Conservation (phyloP, 2,329 filamentous ascomycete genomes). For the Elsinoe fawcettii region DNA sequence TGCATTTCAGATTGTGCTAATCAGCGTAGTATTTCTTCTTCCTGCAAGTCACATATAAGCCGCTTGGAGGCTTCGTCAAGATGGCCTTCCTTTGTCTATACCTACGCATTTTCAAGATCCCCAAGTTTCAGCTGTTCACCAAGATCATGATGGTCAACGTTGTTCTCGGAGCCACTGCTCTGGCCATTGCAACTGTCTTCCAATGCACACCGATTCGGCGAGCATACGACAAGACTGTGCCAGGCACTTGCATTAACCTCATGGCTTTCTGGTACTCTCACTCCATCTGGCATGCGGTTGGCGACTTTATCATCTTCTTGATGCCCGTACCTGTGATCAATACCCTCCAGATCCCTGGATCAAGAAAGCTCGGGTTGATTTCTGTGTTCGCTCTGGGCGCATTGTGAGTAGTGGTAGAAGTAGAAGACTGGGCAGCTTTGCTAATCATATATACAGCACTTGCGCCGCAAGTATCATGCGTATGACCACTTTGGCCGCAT, state of each 20-base stretch:
- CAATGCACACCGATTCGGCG: slow-evolving; percentile 1
- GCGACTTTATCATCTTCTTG: slow-evolving; percentile 17
- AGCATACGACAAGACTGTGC: slow-evolving; percentile 9
- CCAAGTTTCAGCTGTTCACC: slow-evolving; percentile 2
- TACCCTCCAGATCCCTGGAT: slow-evolving; percentile 14
- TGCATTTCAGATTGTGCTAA: not conserved
- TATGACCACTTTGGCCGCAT: slow-evolving; percentile 16
- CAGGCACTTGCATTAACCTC: slow-evolving; percentile 7
- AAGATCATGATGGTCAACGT: slow-evolving; percentile 10
- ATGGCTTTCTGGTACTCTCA: slow-evolving; percentile 10
- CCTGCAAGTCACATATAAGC: slow-evolving; percentile 6
- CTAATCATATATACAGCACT: slow-evolving; percentile 13
- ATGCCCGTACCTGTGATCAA: slow-evolving; percentile 17
- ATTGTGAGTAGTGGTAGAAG: slow-evolving; percentile 17
- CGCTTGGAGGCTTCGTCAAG: slow-evolving; percentile 9
- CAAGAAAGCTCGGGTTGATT: slow-evolving; percentile 16
- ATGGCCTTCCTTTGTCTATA: slow-evolving; percentile 10
- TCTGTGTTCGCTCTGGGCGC: slow-evolving; percentile 19
- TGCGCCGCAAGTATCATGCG: slow-evolving; percentile 19
- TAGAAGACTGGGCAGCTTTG: not conserved
- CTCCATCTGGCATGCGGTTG: not conserved
- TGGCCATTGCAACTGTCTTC: not conserved
- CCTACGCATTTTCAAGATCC: slow-evolving; percentile 2
- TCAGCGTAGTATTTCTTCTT: slow-evolving; percentile 3
- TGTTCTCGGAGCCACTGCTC: slow-evolving; percentile 2